Conservation (phyloP, 306 rosid genomes). For the Begonia loranthoides region DNA sequence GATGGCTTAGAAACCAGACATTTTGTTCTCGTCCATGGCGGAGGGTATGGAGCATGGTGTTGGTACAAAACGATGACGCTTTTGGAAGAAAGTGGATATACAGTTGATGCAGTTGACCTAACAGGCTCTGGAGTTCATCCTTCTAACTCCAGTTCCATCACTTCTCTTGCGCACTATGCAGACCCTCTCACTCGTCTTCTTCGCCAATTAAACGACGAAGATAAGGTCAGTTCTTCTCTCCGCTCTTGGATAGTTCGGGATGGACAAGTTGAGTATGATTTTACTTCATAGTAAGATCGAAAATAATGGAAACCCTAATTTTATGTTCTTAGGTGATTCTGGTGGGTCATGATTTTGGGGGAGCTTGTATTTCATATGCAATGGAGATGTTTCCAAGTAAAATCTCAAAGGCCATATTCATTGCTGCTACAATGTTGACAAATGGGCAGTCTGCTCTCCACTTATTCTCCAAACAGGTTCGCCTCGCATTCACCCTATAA, state of each 20-base stretch:
- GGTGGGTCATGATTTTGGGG: constrained; percentile 98
- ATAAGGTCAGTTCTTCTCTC: constrained; percentile 17
- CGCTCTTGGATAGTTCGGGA: no score
- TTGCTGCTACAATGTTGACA: constrained; percentile 83
- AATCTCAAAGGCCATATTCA: constrained; percentile 75
- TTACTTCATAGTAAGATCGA: no score
- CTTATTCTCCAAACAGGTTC: constrained; percentile 77
- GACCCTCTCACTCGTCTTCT: constrained; percentile 71
- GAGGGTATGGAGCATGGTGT: constrained; percentile 99
- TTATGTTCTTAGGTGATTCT: constrained; percentile 61
- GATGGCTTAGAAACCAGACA: constrained; percentile 76
- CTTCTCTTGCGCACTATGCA: constrained; percentile 57
- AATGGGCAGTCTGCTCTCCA: constrained; percentile 84
- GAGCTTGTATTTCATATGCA: constrained; percentile 72
- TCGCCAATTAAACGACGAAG: constrained; percentile 55
- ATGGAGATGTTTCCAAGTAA: constrained; percentile 71
- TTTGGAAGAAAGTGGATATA: constrained; percentile 76
- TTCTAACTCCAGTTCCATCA: constrained; percentile 52
- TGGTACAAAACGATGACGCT: constrained; percentile 98
- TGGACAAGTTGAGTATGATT: no score
- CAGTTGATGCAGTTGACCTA: constrained; percentile 73
- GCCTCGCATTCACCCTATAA: not conserved
- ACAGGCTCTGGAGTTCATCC: constrained; percentile 88
- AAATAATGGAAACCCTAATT: no score
- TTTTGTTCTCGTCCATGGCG: constrained; percentile 94